These are phyloP conservation scores for Zostera marina DNA, from an alignment of 116 monocot species.

Conservation along the genomic window DNA sequence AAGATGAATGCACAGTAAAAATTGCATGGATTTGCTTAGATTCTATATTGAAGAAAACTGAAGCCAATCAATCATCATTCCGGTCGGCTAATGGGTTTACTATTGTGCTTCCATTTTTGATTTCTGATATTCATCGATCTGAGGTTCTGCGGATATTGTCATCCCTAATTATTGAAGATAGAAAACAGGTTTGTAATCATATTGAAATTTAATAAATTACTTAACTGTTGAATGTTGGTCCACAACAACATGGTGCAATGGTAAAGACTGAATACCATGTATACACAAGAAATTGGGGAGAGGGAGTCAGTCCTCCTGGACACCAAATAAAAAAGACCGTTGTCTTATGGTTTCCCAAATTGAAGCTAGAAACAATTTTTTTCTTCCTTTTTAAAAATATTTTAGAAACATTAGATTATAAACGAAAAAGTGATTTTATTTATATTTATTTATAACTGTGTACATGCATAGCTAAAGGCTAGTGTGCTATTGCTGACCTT, in stretches of 20 bases:
- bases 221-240: neutral
- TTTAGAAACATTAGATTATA: too few relatives aligned
- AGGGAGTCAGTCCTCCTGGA: too few relatives aligned
- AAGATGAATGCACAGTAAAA: constrained; percentile 55
- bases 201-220: neutral
- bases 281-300: too few relatives aligned
- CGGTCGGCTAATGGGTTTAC: constrained; percentile 66
- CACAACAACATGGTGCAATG: too few relatives aligned
- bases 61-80: constrained; percentile 77
- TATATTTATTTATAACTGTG: neutral
- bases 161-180: constrained; percentile 87
- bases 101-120: constrained; percentile 65
- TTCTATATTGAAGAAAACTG: constrained; percentile 77
- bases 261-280: too few relatives aligned
- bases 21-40: constrained; percentile 94
- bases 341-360: neutral
- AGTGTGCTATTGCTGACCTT: neutral
- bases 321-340: too few relatives aligned
- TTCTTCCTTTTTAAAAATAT: neutral
- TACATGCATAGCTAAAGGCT: neutral
- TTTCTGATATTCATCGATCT: constrained; percentile 70
- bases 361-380: neutral
- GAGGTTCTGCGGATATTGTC: constrained; percentile 73
- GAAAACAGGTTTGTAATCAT: constrained; percentile 49
- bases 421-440: neutral